These are phyloP conservation scores for Nakazawaea ambrosiae DNA, from an alignment of 805 yeast species.

Conservation along the genomic window DNA sequence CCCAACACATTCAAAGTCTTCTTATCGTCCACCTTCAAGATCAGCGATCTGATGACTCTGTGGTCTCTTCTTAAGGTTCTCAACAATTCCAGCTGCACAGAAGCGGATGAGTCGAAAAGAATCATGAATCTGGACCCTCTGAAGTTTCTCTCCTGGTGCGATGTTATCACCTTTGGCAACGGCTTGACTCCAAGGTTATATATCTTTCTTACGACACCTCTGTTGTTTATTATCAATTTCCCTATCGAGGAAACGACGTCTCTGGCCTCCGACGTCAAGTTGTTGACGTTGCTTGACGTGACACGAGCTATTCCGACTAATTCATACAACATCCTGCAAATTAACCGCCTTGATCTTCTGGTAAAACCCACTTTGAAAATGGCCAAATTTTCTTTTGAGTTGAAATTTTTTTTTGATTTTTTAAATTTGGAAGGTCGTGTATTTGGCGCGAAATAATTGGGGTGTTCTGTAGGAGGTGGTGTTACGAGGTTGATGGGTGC, in stretches of 20 bases:
- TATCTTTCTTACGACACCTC: conserved; percentile 88
- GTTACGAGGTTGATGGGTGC: too few relatives aligned
- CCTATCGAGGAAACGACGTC: conserved; percentile 58
- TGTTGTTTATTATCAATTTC: conserved; percentile 71
- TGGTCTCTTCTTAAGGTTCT: conserved; percentile 84
- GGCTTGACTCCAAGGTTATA: conserved; percentile 72
- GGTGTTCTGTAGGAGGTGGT: too few relatives aligned
- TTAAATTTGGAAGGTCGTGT: too few relatives aligned
- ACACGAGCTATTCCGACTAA: conserved; percentile 85
- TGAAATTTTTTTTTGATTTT: too few relatives aligned
- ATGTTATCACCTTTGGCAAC: conserved; percentile 74
- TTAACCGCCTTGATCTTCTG: too few relatives aligned
- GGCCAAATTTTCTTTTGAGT: too few relatives aligned
- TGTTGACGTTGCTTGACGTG: conserved; percentile 38
- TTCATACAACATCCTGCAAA: conserved; percentile 75
- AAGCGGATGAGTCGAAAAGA: conserved; percentile 80
- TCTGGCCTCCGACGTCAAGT: conserved; percentile 52
- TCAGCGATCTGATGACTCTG: conserved; percentile 74
- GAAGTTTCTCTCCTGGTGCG: conserved; percentile 83
- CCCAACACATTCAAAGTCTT: conserved; percentile 48
- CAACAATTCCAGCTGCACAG: conserved; percentile 79
- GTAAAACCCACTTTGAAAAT: neutral
- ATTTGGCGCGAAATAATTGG: too few relatives aligned
- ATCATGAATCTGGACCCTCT: conserved; percentile 85
- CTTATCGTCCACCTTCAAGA: conserved; percentile 55